Base-by-base conservation (phyloP, 1,284 basidiomycete species). In the Ustilago sp. region DNA sequence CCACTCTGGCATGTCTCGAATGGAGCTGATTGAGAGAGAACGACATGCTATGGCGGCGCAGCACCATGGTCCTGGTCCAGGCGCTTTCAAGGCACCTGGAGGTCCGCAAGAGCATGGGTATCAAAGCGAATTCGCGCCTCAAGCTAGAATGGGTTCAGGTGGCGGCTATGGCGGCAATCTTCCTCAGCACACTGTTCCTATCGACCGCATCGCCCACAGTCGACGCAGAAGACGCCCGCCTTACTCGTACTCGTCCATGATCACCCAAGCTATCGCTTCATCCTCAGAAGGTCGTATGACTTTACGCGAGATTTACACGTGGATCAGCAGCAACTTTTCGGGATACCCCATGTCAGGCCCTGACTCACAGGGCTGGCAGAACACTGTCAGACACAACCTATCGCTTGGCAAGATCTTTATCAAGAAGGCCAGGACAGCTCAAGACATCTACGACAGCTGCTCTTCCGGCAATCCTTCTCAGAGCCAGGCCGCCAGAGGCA, bases 301-400 rank as follows among this genome's bases (percentile, higher is more conserved):
- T 13, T 50, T 83, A 53, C 71, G 80, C 17, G 82, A 83, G 63
- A 82, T 83, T 59, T 83, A 83, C 68, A 79, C 77, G 1, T 82
- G 80, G 80, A 83, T 83, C 68, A 74, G 71, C 63, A 75, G 51
- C 56, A 71, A 77, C 51, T 81, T 76, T 57, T 57, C 80, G 15
- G 65, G 78, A 17, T 83, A 83, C 50, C 73, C 76, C 8, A 78
- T 83, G 77, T 53, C 63, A 0, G 79, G 80, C 2, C 64, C 75
- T 8, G 80, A 82, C 41, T 72, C 74, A 63, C 77, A 80, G 41
- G 80, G 82, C 4, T 83, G 82, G 82, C 80, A 82, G 51, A 83
- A 83, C 56, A 82, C 80, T 7, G 82, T 83, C 52, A 74, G 82
- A 1, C 82, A 83, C 77, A 83, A 83, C 41, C 72, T 83, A 8